Conservation (phyloP, 202 grass and related monocot genomes). For the Zoysia matrella region DNA sequence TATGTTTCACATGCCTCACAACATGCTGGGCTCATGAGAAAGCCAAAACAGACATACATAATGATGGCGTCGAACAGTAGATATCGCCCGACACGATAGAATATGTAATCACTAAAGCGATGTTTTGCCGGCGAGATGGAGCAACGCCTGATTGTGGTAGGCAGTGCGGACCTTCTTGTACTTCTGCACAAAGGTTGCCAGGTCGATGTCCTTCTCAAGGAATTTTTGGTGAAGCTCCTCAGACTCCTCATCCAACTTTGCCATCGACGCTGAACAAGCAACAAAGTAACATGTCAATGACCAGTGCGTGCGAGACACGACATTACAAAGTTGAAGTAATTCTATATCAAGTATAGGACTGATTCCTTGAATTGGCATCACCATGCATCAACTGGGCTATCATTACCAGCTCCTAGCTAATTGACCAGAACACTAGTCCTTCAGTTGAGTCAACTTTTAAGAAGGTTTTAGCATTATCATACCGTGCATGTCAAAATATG, state of each 20-base stretch:
- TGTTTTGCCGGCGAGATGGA: slow-evolving; percentile 73
- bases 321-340: not conserved
- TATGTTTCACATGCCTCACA: slow-evolving; percentile 2
- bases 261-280: slow-evolving; percentile 56
- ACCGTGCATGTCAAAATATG: not conserved
- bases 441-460: not conserved
- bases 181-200: too few relatives aligned
- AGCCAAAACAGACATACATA: not conserved
- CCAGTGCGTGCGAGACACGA: not conserved
- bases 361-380: not conserved
- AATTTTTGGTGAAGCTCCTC: slow-evolving; percentile 72
- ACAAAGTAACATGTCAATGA: slow-evolving; percentile 2
- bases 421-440: not conserved
- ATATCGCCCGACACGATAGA: not conserved
- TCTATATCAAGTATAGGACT: not conserved
- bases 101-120: slow-evolving; percentile 47
- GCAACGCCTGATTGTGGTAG: too few relatives aligned
- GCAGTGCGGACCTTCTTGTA: too few relatives aligned
- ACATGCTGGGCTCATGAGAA: slow-evolving; percentile 2
- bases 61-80: not conserved
- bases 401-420: slow-evolving; percentile 1
- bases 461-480: not conserved
- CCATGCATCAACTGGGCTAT: not conserved
- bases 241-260: slow-evolving; percentile 73
- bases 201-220: too few relatives aligned